Evolutionary conservation across 352 stramenopile species (phyloP), one percentile per base, ranked within the genome.

Genomic region (Achlya hypogyna): DNA sequence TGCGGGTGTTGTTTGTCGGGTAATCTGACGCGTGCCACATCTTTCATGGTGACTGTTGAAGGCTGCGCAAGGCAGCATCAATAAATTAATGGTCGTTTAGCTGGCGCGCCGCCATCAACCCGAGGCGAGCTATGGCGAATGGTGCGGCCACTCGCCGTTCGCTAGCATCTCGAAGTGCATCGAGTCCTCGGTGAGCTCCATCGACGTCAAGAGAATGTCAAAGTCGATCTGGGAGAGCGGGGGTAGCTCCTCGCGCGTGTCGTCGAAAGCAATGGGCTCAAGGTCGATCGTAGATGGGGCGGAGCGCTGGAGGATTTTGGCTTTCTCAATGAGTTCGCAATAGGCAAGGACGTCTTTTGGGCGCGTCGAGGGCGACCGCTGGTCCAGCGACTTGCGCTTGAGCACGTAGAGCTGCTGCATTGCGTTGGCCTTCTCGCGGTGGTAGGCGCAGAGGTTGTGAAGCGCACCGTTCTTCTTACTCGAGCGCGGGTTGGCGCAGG

Each of bases 381-480:
- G 25, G 34, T 62, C 53, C 27, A 62, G 18, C 12, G 14, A 32
- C 31, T 62, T 62, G 28, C 53, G 53, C 53, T 62, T 62, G 53
- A 45, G 53, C 18, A 62, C 6, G 35, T 62, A 62, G 25, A 45
- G 53, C 53, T 62, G 34, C n/a, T 62, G 53, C 31, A 29, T 43
- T 10, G 25, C 23, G 53, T 62, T 62, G 16, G 53, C 53, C 25
- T 49, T 45, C 22, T 62, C 53, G 18, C 38, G 53, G 53, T 62
- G 53, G 53, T 62, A 62, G 0, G 27, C 53, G 25, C 53, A 62
- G 16, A 62, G 53, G 18, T 34, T 29, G 25, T 62, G 53, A 18
- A 62, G 53, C 16, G 53, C 45, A 4, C 53, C 53, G n/a, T 62
- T 34, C n/a, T 62, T 62, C 53, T 62, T 62, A 34, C 25, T 62